Evolutionary conservation across 2,329 filamentous ascomycete genomes (phyloP), one percentile per base, ranked within the genome.

Genomic region (Grosmannia serpens): DNA sequence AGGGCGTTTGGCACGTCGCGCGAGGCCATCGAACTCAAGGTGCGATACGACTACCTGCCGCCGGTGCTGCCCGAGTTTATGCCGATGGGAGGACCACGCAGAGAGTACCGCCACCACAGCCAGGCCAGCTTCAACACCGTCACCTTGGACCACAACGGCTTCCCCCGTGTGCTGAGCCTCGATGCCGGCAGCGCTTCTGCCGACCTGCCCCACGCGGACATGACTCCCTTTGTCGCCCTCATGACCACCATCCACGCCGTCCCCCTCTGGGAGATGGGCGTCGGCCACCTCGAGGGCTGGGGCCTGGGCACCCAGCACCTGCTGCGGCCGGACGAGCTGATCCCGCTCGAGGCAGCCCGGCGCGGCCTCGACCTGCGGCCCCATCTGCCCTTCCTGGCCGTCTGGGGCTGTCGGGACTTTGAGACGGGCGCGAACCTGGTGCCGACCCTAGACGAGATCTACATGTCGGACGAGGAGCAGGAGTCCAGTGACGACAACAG

Each of bases 381-480:
- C 15, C 62, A 64, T 41, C 17, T 62, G 22, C 84, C 77, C 17
- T 72, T 77, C 59, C 84, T 88, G 76, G 74, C 84, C 63, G 61
- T 81, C 20, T 88, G 81, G 75, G 87, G 87, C 1, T 79, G 79
- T 66, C 71, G 85, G 31, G 76, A 87, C 68, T 76, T 74, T 56
- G 54, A 67, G 5, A 81, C 75, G 1, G 76, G 80, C 54, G 67
- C 73, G 62, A 78, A 83, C 66, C 65, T 81, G 9, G 59, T 61
- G 44, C 78, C 81, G 2, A 73, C 70, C 11, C 68, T 74, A 55
- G 74, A 78, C 54, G 76, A 82, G 65, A 73, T 77, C 63, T 77
- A 79, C 65, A 74, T 83, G 65, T 73, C 70, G 13, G 76, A 82
- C 52, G 77, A 77, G 10, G 62, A 63, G 10, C 51, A 33, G 3